phyloP scores from a whole-genome alignment of 129 eudicot species.

The Lactuca saligna region DNA sequence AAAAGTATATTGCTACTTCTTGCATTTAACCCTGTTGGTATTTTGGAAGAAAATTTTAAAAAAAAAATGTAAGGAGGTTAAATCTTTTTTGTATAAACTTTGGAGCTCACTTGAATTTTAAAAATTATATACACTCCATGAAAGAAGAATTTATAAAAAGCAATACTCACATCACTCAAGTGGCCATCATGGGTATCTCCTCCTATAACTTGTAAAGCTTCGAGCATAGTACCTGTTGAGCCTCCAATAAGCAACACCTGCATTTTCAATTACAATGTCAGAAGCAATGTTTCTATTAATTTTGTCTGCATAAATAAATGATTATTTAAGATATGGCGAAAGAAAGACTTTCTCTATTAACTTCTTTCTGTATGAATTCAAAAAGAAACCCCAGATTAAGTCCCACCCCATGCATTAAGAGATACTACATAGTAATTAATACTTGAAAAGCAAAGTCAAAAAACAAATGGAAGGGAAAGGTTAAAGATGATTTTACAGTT shows the following conservation, averaged over 20 bases:
- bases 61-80: no score
- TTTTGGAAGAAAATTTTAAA: no score
- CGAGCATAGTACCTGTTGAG: conserved; percentile 99
- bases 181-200: conserved; percentile 75
- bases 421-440: conserved; percentile 5
- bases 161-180: conserved; percentile 70
- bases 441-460: conserved; percentile 2
- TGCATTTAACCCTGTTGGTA: no score
- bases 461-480: neutral
- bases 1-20: no score
- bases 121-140: no score
- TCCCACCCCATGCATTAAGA: neutral
- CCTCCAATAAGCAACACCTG: conserved; percentile 99
- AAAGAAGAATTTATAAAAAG: neutral
- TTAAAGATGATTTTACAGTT: conserved; percentile 14
- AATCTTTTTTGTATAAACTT: no score
- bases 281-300: neutral
- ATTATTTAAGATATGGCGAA: no score
- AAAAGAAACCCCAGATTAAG: no score
- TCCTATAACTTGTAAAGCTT: conserved; percentile 86
- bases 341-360: no score
- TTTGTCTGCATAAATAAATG: no score
- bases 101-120: no score
- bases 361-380: no score
- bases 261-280: conserved; percentile 21